Base-by-base conservation (phyloP, 2,329 filamentous ascomycete genomes). In the Fusarium sp. region DNA sequence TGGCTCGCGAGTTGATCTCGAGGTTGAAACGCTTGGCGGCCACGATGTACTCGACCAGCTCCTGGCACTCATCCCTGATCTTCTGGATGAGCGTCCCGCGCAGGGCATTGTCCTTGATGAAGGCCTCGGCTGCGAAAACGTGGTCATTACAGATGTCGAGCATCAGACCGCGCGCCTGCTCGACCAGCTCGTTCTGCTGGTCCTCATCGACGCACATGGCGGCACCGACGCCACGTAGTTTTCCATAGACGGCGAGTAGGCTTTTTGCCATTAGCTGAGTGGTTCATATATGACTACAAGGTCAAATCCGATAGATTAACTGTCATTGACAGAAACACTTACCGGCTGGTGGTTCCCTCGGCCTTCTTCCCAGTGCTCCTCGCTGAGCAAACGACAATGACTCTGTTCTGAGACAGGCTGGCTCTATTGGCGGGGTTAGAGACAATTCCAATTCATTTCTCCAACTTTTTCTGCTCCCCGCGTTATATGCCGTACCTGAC, bases 311-410 rank as follows among this genome's bases (percentile, higher is more conserved):
- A 11, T 25, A 41, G 34, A 8, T 14, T 20, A 10, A 18, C 34
- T 48, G 58, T 30, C 50, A 65, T 58, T 25, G n/a, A 27, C 5
- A 20, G 1, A 30, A 45, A 59, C 58, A 89, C 92, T 90, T 85
- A 95, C 93, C 95, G 91, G 84, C 97, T 98, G 41, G 97, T 99
- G 69, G 97, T 99, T 71, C 97, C 97, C 78, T 97, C 95, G 64
- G 92, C 91, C 86, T 99, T 99, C 82, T 96, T 97, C 73, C 95
- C 95, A 70, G 94, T 97, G 85, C 95, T 98, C 82, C 97, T 89
- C 48, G 97, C 97, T 71, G 97, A 99, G 85, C 97, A 99, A 67
- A 99, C 96, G 67, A 99, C 93, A 66, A 95, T 95, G 74, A 98
- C 92, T 82, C 92, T 92, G 81, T 95, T 92, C 67, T 90, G 86